These are phyloP conservation scores for Lepraria neglecta DNA, from an alignment of 495 filamentous ascomycete species.

Conservation along the genomic window DNA sequence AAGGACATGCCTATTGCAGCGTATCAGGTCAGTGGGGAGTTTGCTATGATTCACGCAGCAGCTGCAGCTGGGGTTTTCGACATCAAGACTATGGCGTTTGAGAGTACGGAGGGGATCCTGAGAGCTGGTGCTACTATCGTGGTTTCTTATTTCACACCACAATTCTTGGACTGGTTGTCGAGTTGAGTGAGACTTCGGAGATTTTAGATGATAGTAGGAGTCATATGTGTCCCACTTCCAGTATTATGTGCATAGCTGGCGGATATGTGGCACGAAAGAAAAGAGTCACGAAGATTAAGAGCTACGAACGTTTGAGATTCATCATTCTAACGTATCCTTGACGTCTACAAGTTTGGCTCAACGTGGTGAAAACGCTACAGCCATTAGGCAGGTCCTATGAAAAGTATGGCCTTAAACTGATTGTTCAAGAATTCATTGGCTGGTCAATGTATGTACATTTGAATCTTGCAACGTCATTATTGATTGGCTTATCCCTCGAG, in stretches of 20 bases:
- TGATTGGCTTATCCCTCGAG: too few species aligned
- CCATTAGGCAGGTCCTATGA: too few species aligned
- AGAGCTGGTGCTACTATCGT: constrained; percentile 89
- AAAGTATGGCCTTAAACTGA: too few species aligned
- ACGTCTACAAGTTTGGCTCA: too few species aligned
- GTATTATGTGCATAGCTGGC: background rate
- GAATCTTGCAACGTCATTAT: too few species aligned
- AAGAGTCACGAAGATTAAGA: too few species aligned
- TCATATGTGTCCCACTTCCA: background rate
- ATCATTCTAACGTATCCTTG: too few species aligned
- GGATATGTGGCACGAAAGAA: too few species aligned
- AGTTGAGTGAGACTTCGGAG: constrained; percentile 9
- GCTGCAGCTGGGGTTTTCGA: constrained; percentile 98
- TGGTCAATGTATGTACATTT: too few species aligned
- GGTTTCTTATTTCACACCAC: constrained; percentile 87
- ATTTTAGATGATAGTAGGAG: background rate
- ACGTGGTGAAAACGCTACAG: too few species aligned
- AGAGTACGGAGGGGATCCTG: constrained; percentile 86
- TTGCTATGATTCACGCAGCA: constrained; percentile 93
- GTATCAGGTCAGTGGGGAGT: constrained; percentile 96
- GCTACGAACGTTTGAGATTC: too few species aligned
- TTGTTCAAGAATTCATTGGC: too few species aligned
- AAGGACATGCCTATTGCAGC: constrained; percentile 85
- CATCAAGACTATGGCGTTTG: constrained; percentile 89
- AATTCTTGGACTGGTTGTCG: constrained; percentile 80